Percentiles rank a stretch among this genome's conserved stretches.
Conservation (phyloP, 164 flowering plant species). For the Vitis rupestris region DNA sequence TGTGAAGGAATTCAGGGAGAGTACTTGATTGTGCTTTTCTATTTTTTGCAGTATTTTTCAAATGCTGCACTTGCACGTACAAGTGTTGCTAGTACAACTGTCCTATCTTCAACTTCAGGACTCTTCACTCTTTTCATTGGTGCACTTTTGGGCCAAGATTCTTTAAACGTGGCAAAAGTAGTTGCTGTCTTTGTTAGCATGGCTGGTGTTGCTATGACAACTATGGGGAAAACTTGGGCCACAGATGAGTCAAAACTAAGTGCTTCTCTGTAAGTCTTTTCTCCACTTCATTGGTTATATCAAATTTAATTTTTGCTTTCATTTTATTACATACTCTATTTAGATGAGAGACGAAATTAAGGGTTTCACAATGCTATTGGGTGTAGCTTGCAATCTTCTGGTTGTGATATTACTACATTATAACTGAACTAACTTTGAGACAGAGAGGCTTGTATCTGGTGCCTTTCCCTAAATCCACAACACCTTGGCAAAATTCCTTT, state of each 20-base stretch:
- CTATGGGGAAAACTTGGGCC: slow-evolving; percentile 99
- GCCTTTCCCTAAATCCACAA: not conserved
- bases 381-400: not conserved
- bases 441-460: not conserved
- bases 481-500: not conserved
- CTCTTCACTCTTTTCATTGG: slow-evolving; percentile 96
- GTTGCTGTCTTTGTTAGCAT: slow-evolving; percentile 93
- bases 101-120: slow-evolving; percentile 94
- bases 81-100: slow-evolving; percentile 98
- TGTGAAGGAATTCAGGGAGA: not conserved
- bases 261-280: slow-evolving; percentile 51
- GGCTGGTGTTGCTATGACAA: slow-evolving; percentile 97
- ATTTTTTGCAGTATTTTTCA: slow-evolving; percentile 72
- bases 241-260: slow-evolving; percentile 67
- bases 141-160: slow-evolving; percentile 82
- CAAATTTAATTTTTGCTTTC: not conserved
- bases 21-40: not conserved
- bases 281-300: not conserved
- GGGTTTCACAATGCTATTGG: not conserved
- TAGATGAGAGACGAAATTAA: not conserved
- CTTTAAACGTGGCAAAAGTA: slow-evolving; percentile 74
- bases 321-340: not conserved
- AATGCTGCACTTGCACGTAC: slow-evolving; percentile 98
- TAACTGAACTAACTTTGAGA: not conserved
- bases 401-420: not conserved